Conservation (phyloP, 164 flowering plant genomes). For the Saururus chinensis region DNA sequence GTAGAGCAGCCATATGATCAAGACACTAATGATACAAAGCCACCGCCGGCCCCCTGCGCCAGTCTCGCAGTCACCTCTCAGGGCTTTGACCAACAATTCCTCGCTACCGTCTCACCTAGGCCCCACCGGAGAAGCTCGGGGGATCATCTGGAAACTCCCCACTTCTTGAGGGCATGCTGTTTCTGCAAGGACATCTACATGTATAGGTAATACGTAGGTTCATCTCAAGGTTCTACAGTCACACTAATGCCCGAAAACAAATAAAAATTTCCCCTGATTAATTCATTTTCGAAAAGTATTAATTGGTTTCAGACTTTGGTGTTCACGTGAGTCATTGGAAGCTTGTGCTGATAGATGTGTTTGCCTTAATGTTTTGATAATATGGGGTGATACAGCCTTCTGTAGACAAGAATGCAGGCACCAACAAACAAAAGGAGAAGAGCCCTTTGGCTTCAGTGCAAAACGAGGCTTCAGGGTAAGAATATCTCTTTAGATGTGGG, state of each 20-base stretch:
- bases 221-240: too few species aligned
- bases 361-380: background rate
- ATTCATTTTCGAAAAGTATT: too few species aligned
- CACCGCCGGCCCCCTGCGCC: background rate
- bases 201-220: constrained; percentile 59
- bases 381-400: constrained; percentile 58
- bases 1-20: too few species aligned
- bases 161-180: constrained; percentile 44
- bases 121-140: constrained; percentile 19
- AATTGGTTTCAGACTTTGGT: background rate
- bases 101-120: constrained; percentile 21
- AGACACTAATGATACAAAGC: too few species aligned
- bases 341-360: too few species aligned
- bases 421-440: constrained; percentile 50
- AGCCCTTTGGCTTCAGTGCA: constrained; percentile 29
- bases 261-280: too few species aligned
- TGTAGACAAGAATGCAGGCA: constrained; percentile 63
- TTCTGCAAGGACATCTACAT: constrained; percentile 74
- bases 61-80: background rate
- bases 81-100: constrained; percentile 17
- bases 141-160: constrained; percentile 31
- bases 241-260: too few species aligned
- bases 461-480: constrained; percentile 17
- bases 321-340: too few species aligned
- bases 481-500: too few species aligned